Evolutionary conservation across 257 asterid genomes (phyloP).

Genomic region (Solanum sitiens): DNA sequence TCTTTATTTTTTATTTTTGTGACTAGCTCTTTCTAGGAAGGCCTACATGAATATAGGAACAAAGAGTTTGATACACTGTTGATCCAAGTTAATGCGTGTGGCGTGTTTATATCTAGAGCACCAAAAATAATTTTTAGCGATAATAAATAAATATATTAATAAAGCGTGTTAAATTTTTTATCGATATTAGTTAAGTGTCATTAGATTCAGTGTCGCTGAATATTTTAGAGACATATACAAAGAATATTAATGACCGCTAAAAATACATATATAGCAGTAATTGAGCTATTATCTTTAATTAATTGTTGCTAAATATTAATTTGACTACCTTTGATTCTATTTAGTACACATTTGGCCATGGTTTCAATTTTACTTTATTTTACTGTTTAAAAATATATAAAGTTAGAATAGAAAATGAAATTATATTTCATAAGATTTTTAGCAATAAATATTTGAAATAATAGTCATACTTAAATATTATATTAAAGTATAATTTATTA

Average conservation of each 20-base stretch:
- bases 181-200: not conserved
- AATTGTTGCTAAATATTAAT: too few species aligned
- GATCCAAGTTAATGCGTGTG: not conserved
- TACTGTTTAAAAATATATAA: too few species aligned
- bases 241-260: too few species aligned
- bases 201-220: not conserved
- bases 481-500: too few species aligned
- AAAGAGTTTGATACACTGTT: not conserved
- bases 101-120: accelerated
- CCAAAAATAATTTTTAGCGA: accelerated
- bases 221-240: too few species aligned
- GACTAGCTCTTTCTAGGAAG: not conserved
- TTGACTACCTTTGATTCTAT: too few species aligned
- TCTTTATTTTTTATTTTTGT: not conserved
- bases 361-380: not conserved
- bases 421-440: not conserved
- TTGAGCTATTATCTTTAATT: not conserved
- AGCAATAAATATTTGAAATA: not conserved
- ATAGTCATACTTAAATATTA: not conserved
- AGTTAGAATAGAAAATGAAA: too few species aligned
- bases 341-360: not conserved
- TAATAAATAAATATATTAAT: too few species aligned
- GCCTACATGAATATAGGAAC: not conserved
- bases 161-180: too few species aligned
- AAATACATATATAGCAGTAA: too few species aligned